Evolutionary conservation across 1,284 basidiomycete species (phyloP), one percentile per base, ranked within the genome.

Genomic region (Xerocomus amazonicus): DNA sequence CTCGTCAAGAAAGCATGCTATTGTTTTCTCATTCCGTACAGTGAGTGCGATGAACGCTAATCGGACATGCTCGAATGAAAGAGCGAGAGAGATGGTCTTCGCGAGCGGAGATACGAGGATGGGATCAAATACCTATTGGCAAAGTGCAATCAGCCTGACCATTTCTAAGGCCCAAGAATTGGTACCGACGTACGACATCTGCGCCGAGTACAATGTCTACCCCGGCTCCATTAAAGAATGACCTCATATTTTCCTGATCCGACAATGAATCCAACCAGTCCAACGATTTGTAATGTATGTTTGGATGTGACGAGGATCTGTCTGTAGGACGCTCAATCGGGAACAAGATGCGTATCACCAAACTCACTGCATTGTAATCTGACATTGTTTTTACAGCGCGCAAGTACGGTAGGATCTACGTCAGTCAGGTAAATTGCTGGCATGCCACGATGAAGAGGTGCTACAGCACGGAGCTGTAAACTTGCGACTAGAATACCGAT

Each of bases 181-280:
- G 26, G 19, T 26, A 14, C 32, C n/a, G 27, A 66, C 69, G 46
- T 47, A 87, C 87, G 39, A 90, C 71, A 60, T 90, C 87, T 33
- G 87, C 83, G 12, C 86, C 87, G 2, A 90, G 57, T 27, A 90
- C 70, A 1, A 88, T 48, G 39, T 86, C 79, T 3, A 76, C 70
- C 4, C 76, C 67, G 29, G 75, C 70, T 6, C 72, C 58, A 26
- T 59, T 45, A 3, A 87, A 59, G 14, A 71, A 52, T 14, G 45
- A 53, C 23, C 35, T 52, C 28, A 57, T 51, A 12, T 63, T 56
- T 35, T 54, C 53, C 28, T 32, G 48, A 1, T 58, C 33, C 34
- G 75, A 69, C n/a, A 77, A 54, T 3, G 83, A 77, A 53, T 81
- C 75, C 7, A 70, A 70, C 88, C 88, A 90, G 62, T 90, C 83